Base-by-base conservation (phyloP, 2,329 filamentous ascomycete genomes). In the Cryphonectria parasitica region DNA sequence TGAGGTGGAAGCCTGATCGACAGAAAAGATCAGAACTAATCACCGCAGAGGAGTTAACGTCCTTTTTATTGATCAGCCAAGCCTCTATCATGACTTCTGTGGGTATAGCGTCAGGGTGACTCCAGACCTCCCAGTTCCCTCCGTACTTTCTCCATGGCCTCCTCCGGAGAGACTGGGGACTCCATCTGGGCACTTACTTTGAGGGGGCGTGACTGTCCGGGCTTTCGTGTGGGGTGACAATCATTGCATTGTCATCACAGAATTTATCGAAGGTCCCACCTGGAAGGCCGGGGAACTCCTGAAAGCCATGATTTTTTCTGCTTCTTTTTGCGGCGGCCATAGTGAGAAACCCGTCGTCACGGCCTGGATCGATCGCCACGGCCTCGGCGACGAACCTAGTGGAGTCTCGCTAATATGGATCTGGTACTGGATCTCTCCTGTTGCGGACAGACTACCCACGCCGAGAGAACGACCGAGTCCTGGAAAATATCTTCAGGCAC, bases 401-500 rank as follows among this genome's bases (percentile, higher is more conserved):
- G 71, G 71, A 31, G 71, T 56, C 62, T 49, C 65, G 41, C 41
- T 41, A 66, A 70, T 70, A 69, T 69, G 71, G 71, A 72, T 65
- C 71, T 68, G 62, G 43, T 58, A 54, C 66, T 72, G 71, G 68
- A 72, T 66, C 65, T 70, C 68, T 69, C 67, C 66, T 66, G 67
- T 60, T 52, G 45, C 41, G 68, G 56, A 68, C 68, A 72, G 61
- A 66, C 64, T 28, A 64, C 34, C 65, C 65, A 54, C 71, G 71
- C 71, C 71, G 71, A 72, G 71, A 72, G 66, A 64, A 72, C 62
- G 71, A 58, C 71, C 71, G 71, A 72, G 68, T 68, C 56, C 28
- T 61, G 25, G 56, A 49, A 43, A 70, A 66, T 58, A 63, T 67
- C 65, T 61, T 69, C 31, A 67, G 36, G 31, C 15, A 58, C 52